Base-by-base conservation (phyloP, 1,284 basidiomycete genomes). In the Microbotryum saponariae region DNA sequence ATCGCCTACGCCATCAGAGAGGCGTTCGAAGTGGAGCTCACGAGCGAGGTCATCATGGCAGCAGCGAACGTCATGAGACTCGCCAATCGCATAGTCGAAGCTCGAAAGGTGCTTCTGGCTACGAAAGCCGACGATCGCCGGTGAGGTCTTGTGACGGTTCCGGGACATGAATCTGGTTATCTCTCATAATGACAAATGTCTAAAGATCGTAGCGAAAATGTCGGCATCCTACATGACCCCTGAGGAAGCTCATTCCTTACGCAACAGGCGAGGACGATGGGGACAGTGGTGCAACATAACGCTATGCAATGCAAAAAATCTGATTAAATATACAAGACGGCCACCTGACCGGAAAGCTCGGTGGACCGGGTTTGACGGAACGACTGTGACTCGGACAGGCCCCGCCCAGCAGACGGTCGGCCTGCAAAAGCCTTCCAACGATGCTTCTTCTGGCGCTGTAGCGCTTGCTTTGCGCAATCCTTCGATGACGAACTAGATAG, bases 21-120 rank as follows among this genome's bases (percentile, higher is more conserved):
- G 73, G 83, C 87, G 10, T 96, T 94, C 73, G 84, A 82, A 44
- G 86, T 97, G 47, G 93, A 97, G 72, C 85, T 93, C 71, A 85
- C 85, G 6, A 83, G 85, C 18, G 89, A 96, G 70, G 91, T 98
- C 23, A 82, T 98, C 49, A 80, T 97, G 51, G 93, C 91, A 1
- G 91, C 96, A 72, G 91, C 94, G 20, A 97, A 98, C 76, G 76
- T 97, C 67, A 81, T 82, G 20, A 80, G 85, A 47, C 78, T 98
- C 65, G 85, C 91, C 6, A 85, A 86, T 70, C 81, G 91, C 70
- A 88, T 97, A 66, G 76, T 94, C 61, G 82, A 88, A 23, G 89
- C 90, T 16, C 86, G 85, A 72, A 83, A 87, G 71, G 78, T 91
- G 46, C 74, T 87, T 23, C 56, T 66, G 18, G 45, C 44, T 16